Evolutionary conservation across 208 protist species (phyloP), one percentile per base, ranked within the genome.

Genomic region (Eutreptiella sp.): DNA sequence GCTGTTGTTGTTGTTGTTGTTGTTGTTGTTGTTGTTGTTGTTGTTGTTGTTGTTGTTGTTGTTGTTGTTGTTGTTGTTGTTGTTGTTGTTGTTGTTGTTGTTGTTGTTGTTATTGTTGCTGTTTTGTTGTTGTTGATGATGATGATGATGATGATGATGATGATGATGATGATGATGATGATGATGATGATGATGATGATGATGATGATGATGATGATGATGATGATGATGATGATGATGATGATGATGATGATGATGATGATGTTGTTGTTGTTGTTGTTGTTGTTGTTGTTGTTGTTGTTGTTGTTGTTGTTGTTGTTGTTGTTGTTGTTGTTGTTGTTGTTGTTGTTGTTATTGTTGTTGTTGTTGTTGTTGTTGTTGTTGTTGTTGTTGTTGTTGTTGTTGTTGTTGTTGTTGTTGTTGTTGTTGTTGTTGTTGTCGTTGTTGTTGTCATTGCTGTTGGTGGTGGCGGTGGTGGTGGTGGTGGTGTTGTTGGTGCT

Each of bases 31-130:
- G 45, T 50, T n/a, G 28, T 50, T 50, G 28, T 50, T n/a, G 45
- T 50, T 50, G 23, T 50, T n/a, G 28, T 50, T 50, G 28, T 50
- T 50, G 28, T 50, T 50, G 45, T 50, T 50, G 28, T 50, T 50
- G 28, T 50, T 50, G 28, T 50, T 50, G 28, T 50, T 50, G 45
- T 50, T 50, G 11, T 50, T 9, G 23, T 50, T 50, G 28, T 50
- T n/a, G n/a, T 50, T n/a, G 23, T 50, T n/a, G 23, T 50, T n/a
- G 45, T n/a, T n/a, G 28, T 50, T 50, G 28, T 50, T 50, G 45
- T 50, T 50, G 28, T 50, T 50, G 28, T 50, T 50, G 28, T 50
- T 50, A n/a, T 50, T 50, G 28, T 50, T 50, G 28, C 23, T 50
- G 45, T 50, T 50, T 50, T n/a, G n/a, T n/a, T n/a, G n/a, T n/a